Conservation (phyloP, 129 eudicot species). For the Heracleum sosnowskyi region DNA sequence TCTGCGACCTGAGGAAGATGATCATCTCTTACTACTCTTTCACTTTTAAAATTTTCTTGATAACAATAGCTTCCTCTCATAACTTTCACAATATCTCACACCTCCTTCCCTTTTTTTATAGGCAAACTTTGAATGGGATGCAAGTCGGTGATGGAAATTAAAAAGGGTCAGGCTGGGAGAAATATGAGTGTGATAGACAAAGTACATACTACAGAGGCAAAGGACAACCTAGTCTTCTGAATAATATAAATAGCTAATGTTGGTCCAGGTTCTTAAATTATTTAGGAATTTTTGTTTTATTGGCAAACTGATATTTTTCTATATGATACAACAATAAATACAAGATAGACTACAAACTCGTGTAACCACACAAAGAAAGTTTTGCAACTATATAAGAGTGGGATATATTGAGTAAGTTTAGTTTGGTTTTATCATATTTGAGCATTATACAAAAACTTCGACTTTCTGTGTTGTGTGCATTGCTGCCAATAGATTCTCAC, state of each 20-base stretch:
- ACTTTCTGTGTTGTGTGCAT: background rate
- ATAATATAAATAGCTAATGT: constrained; percentile 60
- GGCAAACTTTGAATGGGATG: constrained; percentile 10
- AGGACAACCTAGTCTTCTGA: constrained; percentile 35
- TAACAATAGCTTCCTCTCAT: constrained; percentile 28
- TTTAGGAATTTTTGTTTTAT: constrained; percentile 31
- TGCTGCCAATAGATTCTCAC: background rate
- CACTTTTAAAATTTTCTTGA: constrained; percentile 27
- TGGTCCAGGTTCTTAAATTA: constrained; percentile 18
- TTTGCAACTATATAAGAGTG: background rate
- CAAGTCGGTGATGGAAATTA: constrained; percentile 13
- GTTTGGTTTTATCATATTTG: too few species aligned
- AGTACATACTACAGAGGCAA: constrained; percentile 38
- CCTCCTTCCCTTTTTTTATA: background rate
- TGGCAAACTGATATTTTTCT: constrained; percentile 50
- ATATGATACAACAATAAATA: background rate
- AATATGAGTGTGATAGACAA: constrained; percentile 23
- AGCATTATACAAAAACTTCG: background rate
- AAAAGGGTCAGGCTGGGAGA: constrained; percentile 13
- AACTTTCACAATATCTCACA: background rate
- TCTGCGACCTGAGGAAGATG: constrained; percentile 25
- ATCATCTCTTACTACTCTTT: constrained; percentile 32
- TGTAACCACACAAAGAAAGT: background rate
- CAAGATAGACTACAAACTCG: background rate
- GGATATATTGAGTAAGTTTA: background rate